Base-by-base conservation (phyloP, 2,329 filamentous ascomycete genomes). In the Cadophora luteo-olivacea region DNA sequence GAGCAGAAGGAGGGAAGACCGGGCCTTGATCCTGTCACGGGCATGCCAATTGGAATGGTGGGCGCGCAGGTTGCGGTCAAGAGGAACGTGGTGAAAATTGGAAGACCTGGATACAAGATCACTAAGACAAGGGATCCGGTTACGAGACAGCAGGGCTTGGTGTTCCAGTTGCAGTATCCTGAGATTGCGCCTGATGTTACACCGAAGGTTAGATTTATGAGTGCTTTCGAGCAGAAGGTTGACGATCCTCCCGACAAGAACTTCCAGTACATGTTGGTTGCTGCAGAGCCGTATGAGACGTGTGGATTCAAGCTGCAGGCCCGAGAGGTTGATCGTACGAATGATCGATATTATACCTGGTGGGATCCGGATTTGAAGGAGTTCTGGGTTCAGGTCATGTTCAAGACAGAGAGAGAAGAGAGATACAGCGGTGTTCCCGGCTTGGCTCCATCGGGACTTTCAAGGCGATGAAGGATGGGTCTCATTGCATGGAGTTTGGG, bases 331-430 rank as follows among this genome's bases (percentile, higher is more conserved):
- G 96, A 99, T 82, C 88, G 94, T 75, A 87, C 92, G 29, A 94
- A 97, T 73, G 94, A 92, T 67, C 87, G 91, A 76, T 96, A 94
- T 81, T 99, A 95, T 87, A 91, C 89, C 65, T 98, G 94, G 90
- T 99, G 94, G 85, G 96, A 99, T 81, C 90, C 91, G 69, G 96
- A 99, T 80, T 89, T 91, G 72, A 97, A 97, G 85, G 95, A 98
- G 83, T 99, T 97, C 79, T 98, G 94, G 93, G 88, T 97, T 51
- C 96, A 98, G 84, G 87, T 99, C 73, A 92, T 98, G 85, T 99
- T 98, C 83, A 96, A 97, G 87, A 98, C 96, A 49, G 96, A 99
- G 84, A 89, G 96, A 72, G 96, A 98, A 82, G 95, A 97, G 85
- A 86, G 94, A 69, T 98, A 90, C 72, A 89, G 88, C 61, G 87